Evolutionary conservation across 2,329 filamentous ascomycete genomes (phyloP).

Genomic region (Pseudogymnoascus sp.): DNA sequence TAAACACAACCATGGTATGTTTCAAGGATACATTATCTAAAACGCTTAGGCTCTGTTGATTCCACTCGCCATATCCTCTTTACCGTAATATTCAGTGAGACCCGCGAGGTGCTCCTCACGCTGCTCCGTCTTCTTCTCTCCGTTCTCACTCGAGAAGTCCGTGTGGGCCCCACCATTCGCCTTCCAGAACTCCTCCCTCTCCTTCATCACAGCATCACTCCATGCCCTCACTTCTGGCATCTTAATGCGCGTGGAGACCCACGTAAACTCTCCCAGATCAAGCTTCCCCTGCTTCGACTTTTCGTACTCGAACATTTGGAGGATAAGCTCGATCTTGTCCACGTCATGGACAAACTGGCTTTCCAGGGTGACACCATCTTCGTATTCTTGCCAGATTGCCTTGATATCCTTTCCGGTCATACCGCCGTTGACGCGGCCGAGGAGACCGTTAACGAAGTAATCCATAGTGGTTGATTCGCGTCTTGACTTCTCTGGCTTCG

Average conservation of each 20-base stretch:
- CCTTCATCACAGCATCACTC: slow-evolving; percentile 66
- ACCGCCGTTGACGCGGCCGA: slow-evolving; percentile 69
- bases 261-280: slow-evolving; percentile 80
- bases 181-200: slow-evolving; percentile 68
- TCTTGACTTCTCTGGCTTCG: slow-evolving; percentile 80
- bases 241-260: slow-evolving; percentile 64
- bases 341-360: slow-evolving; percentile 90
- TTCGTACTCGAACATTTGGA: slow-evolving; percentile 98
- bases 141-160: slow-evolving; percentile 8
- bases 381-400: slow-evolving; percentile 89
- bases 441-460: slow-evolving; percentile 65
- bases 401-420: slow-evolving; percentile 61
- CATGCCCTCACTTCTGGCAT: slow-evolving; percentile 73
- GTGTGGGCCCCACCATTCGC: slow-evolving; percentile 27
- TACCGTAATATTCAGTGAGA: slow-evolving; percentile 12
- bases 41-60: neutral
- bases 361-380: slow-evolving; percentile 76
- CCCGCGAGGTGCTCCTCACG: slow-evolving; percentile 12
- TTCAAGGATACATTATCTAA: neutral
- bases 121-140: slow-evolving; percentile 16
- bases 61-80: neutral
- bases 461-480: slow-evolving; percentile 88
- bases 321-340: slow-evolving; percentile 89
- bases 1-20: neutral
- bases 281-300: slow-evolving; percentile 50